A percentile compares a stretch with the other conserved stretches of the same genome.
These are phyloP conservation scores for Phyllosticta citribraziliensis DNA, from an alignment of 2,329 filamentous ascomycete genomes.

Conservation along the genomic window DNA sequence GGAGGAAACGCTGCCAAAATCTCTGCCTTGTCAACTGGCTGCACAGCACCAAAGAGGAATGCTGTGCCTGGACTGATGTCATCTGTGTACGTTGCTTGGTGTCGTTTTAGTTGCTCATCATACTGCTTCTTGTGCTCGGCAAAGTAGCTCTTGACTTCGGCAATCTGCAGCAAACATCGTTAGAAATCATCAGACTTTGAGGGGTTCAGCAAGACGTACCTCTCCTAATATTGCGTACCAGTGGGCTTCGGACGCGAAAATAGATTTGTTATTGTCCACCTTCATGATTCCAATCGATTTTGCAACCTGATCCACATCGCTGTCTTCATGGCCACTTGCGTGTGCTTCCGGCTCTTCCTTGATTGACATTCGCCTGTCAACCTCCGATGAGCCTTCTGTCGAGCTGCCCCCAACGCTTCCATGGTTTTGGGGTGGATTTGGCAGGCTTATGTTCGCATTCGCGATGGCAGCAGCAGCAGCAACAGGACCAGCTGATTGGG, in stretches of 20 bases:
- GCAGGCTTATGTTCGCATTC: conserved; percentile 16
- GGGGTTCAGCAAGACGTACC: conserved; percentile 25
- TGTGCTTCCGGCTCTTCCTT: conserved; percentile 37
- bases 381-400: conserved; percentile 36
- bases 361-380: conserved; percentile 49
- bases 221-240: conserved; percentile 44
- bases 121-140: conserved; percentile 76
- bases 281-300: conserved; percentile 45
- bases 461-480: conserved; percentile 51
- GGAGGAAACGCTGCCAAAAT: conserved; percentile 70
- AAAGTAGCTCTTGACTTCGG: conserved; percentile 92
- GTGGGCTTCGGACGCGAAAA: conserved; percentile 43
- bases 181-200: conserved; percentile 2
- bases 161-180: conserved; percentile 45
- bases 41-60: conserved; percentile 65
- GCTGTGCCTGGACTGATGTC: conserved; percentile 56
- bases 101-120: conserved; percentile 68
- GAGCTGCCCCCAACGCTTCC: conserved; percentile 31
- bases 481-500: conserved; percentile 47
- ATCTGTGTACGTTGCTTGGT: conserved; percentile 55
- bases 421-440: conserved; percentile 20
- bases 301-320: conserved; percentile 50
- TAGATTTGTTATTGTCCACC: conserved; percentile 38
- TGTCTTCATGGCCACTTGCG: conserved; percentile 39
- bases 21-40: conserved; percentile 63